Evolutionary conservation across 805 yeast species (phyloP), one percentile per base, ranked within the genome.

Genomic region (Schwanniomyces vanrijiae): DNA sequence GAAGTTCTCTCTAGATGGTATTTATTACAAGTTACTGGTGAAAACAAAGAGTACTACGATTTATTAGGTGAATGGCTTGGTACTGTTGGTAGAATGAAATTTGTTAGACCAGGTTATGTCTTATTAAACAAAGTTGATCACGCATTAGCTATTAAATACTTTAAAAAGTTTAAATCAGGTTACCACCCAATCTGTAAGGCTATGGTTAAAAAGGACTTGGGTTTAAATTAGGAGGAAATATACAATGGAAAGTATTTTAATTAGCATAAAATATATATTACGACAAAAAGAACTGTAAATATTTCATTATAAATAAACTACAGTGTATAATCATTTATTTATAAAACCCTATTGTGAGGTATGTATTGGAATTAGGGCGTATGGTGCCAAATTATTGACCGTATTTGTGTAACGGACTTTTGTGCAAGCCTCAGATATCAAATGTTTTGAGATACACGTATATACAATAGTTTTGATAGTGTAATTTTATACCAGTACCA

Each of bases 71-170:
- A 81, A 44, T 90, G 96, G 96, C 76, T 90, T 46, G 95, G 92
- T 10, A 83, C 91, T 2, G 94, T 90, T 19, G 97, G 97, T 18
- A 80, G 97, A 73, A 90, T 90, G 97, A 90, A 90, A 71, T 90
- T 84, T 61, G 96, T 88, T 21, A 80, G 97, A 65, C 96, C 97
- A 25, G 89, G 94, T 3, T 90, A 82, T 68, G 76, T 81, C 39
- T 68, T 84, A 50, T 73, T 90, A 51, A 78, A 81, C 59, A 59
- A 68, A 5, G 92, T 84, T 20, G 86, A 88, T 64, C 80, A 78
- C 38, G 71, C 75, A 13, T 71, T 84, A 52, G 96, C 96, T 0
- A 57, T 83, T 11, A 60, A 60, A 3, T 88, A 91, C 4, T 90
- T 87, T 68, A 69, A 70, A 41, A 77, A 77, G 61, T 77, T 75